Conservation (phyloP, 192 early-diverging fungal genomes). For the Piromyces finnis region DNA sequence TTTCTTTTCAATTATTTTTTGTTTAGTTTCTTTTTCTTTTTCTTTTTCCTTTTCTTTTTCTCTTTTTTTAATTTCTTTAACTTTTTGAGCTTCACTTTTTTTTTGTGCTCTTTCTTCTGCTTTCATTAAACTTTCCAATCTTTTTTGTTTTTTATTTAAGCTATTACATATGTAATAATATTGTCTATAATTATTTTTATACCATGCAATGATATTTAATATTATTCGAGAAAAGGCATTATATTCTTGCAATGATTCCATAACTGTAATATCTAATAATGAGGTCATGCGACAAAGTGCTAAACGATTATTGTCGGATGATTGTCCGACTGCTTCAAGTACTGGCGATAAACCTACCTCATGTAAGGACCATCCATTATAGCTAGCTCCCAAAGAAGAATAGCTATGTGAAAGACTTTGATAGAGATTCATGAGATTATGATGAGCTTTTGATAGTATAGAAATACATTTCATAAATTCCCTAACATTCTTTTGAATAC, state of each 20-base stretch:
- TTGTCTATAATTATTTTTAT: background rate
- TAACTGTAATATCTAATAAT: background rate
- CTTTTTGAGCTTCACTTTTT: background rate
- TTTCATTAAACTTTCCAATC: background rate
- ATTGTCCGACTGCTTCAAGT: constrained; percentile 83
- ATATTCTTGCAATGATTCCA: background rate
- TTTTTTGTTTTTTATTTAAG: background rate
- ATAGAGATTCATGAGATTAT: background rate
- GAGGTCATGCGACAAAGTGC: background rate
- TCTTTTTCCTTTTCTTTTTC: background rate
- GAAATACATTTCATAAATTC: constrained; percentile 1
- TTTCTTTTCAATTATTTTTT: background rate
- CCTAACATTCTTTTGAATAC: background rate
- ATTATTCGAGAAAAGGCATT: background rate
- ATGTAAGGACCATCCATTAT: constrained; percentile 88
- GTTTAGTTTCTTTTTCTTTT: background rate
- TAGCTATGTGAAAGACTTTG: background rate
- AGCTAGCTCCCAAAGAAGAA: constrained; percentile 71
- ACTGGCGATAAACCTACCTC: constrained; percentile 61
- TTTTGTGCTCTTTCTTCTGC: background rate
- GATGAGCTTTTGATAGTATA: background rate
- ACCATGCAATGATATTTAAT: background rate
- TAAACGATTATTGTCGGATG: constrained; percentile 48
- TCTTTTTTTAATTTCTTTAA: background rate
- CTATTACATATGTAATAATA: background rate